Evolutionary conservation across 2,329 filamentous ascomycete genomes (phyloP), one percentile per base, ranked within the genome.

Genomic region (Fusarium virguliforme): DNA sequence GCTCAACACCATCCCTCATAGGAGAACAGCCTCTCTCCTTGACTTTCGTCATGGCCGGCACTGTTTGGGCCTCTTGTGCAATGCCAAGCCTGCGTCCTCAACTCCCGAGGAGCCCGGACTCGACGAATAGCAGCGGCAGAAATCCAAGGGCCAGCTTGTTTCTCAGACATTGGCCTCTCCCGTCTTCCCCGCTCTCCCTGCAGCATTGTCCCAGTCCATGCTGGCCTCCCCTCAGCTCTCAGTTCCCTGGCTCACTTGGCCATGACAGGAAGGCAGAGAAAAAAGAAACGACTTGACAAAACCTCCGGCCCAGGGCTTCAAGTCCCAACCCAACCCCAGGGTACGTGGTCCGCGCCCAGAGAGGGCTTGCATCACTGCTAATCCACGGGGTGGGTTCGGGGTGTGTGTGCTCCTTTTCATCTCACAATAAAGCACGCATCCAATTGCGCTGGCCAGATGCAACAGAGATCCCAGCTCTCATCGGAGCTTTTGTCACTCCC

Each of bases 181-280:
- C 28, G 48, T 65, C 53, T 60, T 71, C 62, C 62, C 68, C 68
- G 57, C 62, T 62, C 69, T 72, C 69, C 69, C 62, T 71, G 68
- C 68, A 71, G 60, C 28, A 55, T 40, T 54, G 53, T 50, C 57
- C 69, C 51, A 51, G 37, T 35, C 41, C 41, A 37, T 50, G n/a
- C 22, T 65, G 26, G 46, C 8, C 22, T 53, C 68, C 43, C 68
- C 43, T 70, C 69, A 71, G 69, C 69, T 72, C 41, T 38, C 60
- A 32, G 38, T 35, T 50, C 30, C 51, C 40, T 58, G 34, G 55
- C 28, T 64, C 50, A 28, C 58, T 58, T 72, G 24, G 35, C 62
- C 68, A 37, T 59, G 40, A 40, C 55, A 60, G 48, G 58, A 72
- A 72, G 50, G 55, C 62, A 65, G 18, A 59, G 34, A 26, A 50